A percentile compares a stretch with the other conserved stretches of the same genome.
Evolutionary conservation across 2,329 filamentous ascomycete species (phyloP).

Genomic region (Verticillium longisporum): DNA sequence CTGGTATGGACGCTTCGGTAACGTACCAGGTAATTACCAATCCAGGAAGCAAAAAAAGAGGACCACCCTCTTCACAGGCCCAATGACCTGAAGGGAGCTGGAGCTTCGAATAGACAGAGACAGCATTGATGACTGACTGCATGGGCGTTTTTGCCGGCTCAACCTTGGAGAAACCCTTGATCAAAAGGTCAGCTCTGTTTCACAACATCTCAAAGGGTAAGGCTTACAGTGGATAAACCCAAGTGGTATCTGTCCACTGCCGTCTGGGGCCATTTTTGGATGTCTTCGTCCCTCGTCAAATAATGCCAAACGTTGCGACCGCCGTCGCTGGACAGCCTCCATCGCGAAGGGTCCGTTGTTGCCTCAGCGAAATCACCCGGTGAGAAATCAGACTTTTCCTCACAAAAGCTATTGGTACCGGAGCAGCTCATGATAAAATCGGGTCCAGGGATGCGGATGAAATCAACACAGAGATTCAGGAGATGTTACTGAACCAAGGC

Average conservation of each 20-base stretch:
- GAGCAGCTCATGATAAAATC: too few relatives aligned
- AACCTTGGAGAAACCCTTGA: slow-evolving; percentile 66
- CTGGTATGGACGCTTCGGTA: slow-evolving; percentile 79
- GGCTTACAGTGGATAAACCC: slow-evolving; percentile 65
- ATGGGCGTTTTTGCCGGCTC: slow-evolving; percentile 65
- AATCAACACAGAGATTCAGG: too few relatives aligned
- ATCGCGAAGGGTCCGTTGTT: slow-evolving; percentile 69
- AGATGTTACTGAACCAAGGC: too few relatives aligned
- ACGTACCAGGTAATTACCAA: slow-evolving; percentile 81
- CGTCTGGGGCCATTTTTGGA: slow-evolving; percentile 75
- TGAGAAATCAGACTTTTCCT: too few relatives aligned
- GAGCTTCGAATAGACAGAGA: slow-evolving; percentile 82
- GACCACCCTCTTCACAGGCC: slow-evolving; percentile 96
- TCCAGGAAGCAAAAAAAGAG: slow-evolving; percentile 89
- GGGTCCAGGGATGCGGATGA: too few relatives aligned
- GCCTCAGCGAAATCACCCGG: too few relatives aligned
- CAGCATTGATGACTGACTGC: slow-evolving; percentile 72
- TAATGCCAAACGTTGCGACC: slow-evolving; percentile 95
- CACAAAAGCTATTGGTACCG: too few relatives aligned
- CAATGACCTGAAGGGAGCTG: slow-evolving; percentile 88
- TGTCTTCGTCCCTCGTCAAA: slow-evolving; percentile 64
- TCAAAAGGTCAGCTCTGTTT: neutral
- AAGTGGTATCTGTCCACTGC: slow-evolving; percentile 85
- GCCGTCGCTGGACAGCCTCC: slow-evolving; percentile 76
- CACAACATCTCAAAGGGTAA: neutral